These are phyloP conservation scores for Barnettozyma sucrosica DNA, from an alignment of 805 yeast genomes.

Conservation along the genomic window DNA sequence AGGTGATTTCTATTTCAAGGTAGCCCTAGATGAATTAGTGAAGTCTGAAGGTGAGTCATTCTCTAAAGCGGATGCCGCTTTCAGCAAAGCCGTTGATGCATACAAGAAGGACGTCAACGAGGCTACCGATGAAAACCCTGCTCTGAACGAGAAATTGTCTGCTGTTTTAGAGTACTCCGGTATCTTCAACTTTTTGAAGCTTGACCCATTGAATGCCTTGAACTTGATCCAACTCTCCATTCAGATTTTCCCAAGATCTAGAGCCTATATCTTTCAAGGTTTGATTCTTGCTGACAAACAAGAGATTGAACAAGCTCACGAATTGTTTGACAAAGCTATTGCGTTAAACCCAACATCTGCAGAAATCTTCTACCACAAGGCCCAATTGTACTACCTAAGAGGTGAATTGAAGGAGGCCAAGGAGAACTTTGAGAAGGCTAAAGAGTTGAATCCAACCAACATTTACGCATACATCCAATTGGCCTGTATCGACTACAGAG, in stretches of 20 bases:
- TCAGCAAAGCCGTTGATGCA: conserved; percentile 53
- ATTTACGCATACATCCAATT: conserved; percentile 85
- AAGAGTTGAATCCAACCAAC: conserved; percentile 66
- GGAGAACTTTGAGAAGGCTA: conserved; percentile 68
- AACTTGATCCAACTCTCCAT: conserved; percentile 61
- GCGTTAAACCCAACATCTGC: conserved; percentile 63
- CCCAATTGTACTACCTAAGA: conserved; percentile 82
- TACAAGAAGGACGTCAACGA: conserved; percentile 28
- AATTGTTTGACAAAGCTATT: conserved; percentile 68
- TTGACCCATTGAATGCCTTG: conserved; percentile 61
- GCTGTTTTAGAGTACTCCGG: conserved; percentile 81
- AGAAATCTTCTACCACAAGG: conserved; percentile 89
- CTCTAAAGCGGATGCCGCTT: conserved; percentile 32
- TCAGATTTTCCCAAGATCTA: conserved; percentile 64
- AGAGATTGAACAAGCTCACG: conserved; percentile 60
- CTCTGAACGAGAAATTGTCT: conserved; percentile 40
- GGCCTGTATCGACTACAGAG: conserved; percentile 87
- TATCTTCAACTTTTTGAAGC: conserved; percentile 76
- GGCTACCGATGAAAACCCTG: conserved; percentile 20
- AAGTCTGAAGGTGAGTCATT: conserved; percentile 36
- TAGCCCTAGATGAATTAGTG: conserved; percentile 55
- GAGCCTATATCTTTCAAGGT: conserved; percentile 78
- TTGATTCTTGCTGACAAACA: conserved; percentile 78
- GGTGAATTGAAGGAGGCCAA: conserved; percentile 71
- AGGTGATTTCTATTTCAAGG: conserved; percentile 58